phyloP scores from a whole-genome alignment of 495 filamentous ascomycete species.

The Entonaema liquescens region DNA sequence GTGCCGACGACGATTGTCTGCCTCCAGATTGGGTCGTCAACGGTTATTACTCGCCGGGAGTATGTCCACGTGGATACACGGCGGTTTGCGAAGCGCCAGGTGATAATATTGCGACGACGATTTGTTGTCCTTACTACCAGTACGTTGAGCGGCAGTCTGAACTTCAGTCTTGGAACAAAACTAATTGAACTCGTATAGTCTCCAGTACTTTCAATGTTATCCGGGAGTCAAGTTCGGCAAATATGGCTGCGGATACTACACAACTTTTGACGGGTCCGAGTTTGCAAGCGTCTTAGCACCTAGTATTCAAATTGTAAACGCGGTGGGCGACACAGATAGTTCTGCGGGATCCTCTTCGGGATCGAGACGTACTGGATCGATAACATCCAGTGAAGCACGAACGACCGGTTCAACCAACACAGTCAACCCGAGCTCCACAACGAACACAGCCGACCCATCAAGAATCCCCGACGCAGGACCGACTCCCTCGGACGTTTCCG shows the following conservation, averaged over 20 bases:
- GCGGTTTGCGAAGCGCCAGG: background rate
- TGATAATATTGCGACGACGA: background rate
- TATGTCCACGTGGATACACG: conserved; percentile 15
- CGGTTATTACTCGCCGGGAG: conserved; percentile 26
- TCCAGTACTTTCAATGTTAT: background rate
- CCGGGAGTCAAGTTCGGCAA: background rate
- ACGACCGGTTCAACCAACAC: background rate
- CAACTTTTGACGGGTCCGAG: background rate
- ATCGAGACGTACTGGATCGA: background rate
- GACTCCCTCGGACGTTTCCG: background rate
- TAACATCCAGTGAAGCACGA: background rate
- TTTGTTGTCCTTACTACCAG: conserved; percentile 4
- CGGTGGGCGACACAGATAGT: background rate
- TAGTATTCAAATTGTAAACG: conserved; percentile 9
- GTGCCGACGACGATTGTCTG: conserved; percentile 7
- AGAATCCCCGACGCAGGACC: background rate
- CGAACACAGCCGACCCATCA: background rate
- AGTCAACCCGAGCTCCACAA: background rate
- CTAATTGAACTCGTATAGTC: background rate
- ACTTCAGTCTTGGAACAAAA: background rate
- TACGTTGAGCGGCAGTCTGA: background rate
- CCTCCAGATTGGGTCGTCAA: conserved; percentile 19
- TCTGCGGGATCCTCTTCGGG: background rate
- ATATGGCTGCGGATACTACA: background rate
- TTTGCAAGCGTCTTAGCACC: background rate